phyloP scores from a whole-genome alignment of 768 basidiomycete genomes.

The Hebeloma cylindrosporum region DNA sequence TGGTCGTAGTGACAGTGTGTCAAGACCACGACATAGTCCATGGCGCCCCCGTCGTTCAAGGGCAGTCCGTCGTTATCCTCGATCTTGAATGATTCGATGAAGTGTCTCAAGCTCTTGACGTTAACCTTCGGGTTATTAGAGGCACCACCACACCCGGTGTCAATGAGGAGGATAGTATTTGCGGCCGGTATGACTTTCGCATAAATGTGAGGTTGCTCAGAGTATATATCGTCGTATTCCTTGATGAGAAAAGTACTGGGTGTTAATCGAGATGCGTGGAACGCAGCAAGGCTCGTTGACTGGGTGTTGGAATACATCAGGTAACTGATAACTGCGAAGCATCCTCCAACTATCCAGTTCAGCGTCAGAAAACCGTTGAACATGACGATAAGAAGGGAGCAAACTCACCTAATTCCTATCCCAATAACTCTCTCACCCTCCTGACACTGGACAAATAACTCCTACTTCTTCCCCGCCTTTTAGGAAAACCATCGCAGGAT shows the following conservation, averaged over 20 bases:
- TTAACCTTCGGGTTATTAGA: constrained; percentile 39
- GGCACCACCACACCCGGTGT: constrained; percentile 56
- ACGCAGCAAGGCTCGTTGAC: constrained; percentile 22
- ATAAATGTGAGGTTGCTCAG: constrained; percentile 56
- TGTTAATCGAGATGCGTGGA: constrained; percentile 31
- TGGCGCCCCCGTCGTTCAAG: constrained; percentile 40
- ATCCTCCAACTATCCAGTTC: constrained; percentile 15
- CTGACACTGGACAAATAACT: constrained; percentile 80
- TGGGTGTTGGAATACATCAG: constrained; percentile 10
- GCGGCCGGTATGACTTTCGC: constrained; percentile 41
- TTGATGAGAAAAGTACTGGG: constrained; percentile 40
- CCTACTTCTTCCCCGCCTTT: constrained; percentile 77
- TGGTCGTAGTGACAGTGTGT: constrained; percentile 62
- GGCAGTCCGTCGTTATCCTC: constrained; percentile 42
- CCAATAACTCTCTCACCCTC: constrained; percentile 46
- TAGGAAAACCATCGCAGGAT: constrained; percentile 47
- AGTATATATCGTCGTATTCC: constrained; percentile 51
- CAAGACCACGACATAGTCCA: constrained; percentile 48
- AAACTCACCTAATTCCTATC: background rate
- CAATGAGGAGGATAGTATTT: constrained; percentile 46
- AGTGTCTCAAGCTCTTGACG: constrained; percentile 40
- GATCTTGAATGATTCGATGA: constrained; percentile 47
- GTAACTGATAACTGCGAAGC: constrained; percentile 13
- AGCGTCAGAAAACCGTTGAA: constrained; percentile 7
- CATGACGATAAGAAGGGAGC: constrained; percentile 9